Evolutionary conservation across 768 basidiomycete genomes (phyloP).

Genomic region (Suillus hirtellus): DNA sequence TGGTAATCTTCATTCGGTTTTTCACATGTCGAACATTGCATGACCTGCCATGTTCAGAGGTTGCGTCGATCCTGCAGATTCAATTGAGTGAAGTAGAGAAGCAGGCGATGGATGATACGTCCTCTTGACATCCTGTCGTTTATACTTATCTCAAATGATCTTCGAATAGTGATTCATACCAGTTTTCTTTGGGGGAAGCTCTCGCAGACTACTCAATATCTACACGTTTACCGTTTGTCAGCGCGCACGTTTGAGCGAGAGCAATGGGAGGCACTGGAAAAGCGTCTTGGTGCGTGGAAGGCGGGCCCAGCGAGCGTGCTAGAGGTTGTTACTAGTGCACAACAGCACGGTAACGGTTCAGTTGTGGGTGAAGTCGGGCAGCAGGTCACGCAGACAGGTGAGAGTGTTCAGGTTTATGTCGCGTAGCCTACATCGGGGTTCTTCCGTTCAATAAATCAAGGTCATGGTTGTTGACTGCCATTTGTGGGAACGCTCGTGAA

Average conservation of each 20-base stretch:
- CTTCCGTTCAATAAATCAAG: too few relatives aligned
- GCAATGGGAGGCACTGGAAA: slow-evolving; percentile 81
- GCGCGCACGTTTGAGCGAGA: slow-evolving; percentile 73
- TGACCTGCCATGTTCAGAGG: slow-evolving; percentile 70
- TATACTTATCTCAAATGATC: not conserved
- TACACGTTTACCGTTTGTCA: slow-evolving; percentile 72
- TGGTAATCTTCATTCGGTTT: too few relatives aligned
- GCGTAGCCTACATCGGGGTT: too few relatives aligned
- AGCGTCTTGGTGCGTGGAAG: slow-evolving; percentile 78
- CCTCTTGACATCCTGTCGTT: not conserved
- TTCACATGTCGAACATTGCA: too few relatives aligned
- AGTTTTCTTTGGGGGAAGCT: slow-evolving; percentile 81
- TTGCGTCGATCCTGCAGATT: slow-evolving; percentile 69
- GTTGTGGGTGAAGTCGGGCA: slow-evolving; percentile 24
- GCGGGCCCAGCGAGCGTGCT: slow-evolving; percentile 65
- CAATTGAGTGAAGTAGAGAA: slow-evolving; percentile 70
- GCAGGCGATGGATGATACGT: slow-evolving; percentile 84
- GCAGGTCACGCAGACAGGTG: slow-evolving; percentile 6
- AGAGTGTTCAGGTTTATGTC: too few relatives aligned
- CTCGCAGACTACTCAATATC: slow-evolving; percentile 72
- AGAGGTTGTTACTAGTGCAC: slow-evolving; percentile 66
- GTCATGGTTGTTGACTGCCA: too few relatives aligned
- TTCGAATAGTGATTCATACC: slow-evolving; percentile 67
- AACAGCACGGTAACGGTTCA: slow-evolving; percentile 36
- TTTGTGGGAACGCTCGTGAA: too few relatives aligned